phyloP scores from a whole-genome alignment of 805 yeast species.

The Suhomyces sp. region DNA sequence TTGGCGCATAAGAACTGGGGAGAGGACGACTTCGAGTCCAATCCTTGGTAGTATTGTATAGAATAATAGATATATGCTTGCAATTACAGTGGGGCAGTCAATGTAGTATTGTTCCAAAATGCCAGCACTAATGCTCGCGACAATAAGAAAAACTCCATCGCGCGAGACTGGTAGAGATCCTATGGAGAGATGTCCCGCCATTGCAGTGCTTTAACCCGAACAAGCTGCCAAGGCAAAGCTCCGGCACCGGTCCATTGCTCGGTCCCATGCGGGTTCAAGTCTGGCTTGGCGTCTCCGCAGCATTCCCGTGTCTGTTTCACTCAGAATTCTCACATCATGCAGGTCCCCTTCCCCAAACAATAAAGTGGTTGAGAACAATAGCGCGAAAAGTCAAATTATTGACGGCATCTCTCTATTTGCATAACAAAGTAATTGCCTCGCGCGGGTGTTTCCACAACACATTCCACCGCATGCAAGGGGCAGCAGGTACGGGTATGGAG shows the following conservation, averaged over 20 bases:
- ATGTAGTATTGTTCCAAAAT: not conserved
- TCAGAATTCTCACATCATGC: not conserved
- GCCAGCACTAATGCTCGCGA: not conserved
- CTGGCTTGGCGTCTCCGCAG: not conserved
- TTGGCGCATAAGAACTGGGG: constrained; percentile 51
- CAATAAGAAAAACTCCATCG: not conserved
- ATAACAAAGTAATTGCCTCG: not conserved
- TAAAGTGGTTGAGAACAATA: not conserved
- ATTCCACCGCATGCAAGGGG: not conserved
- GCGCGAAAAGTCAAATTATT: not conserved
- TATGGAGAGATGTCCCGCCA: not conserved
- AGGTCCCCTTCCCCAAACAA: not conserved
- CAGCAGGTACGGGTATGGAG: not conserved
- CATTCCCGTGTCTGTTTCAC: not conserved
- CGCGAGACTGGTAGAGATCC: not conserved
- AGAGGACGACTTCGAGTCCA: constrained; percentile 50
- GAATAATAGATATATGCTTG: not conserved
- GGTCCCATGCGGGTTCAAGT: not conserved
- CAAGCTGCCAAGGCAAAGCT: not conserved
- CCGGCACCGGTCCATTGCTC: not conserved
- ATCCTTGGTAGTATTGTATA: constrained; percentile 56
- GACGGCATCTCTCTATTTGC: not conserved
- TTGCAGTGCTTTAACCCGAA: too few relatives aligned
- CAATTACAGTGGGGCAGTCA: not conserved
- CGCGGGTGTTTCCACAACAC: not conserved